Evolutionary conservation across 2,329 filamentous ascomycete species (phyloP).

Genomic region (Trichoderma sp.): DNA sequence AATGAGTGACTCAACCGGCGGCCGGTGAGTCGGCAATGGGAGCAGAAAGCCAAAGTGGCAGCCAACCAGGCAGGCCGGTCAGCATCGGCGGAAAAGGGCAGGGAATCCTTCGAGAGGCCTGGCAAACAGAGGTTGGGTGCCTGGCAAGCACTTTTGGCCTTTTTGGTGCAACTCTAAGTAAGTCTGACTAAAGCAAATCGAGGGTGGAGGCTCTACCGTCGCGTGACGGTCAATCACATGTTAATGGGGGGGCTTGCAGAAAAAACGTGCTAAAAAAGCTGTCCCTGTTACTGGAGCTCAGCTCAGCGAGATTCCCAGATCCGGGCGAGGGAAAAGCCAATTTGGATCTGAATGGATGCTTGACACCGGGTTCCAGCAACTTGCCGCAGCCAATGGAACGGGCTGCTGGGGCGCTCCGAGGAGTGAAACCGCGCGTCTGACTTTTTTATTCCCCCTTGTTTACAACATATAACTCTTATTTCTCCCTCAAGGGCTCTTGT

Average conservation of each 20-base stretch:
- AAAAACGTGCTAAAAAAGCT: neutral
- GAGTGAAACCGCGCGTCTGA: neutral
- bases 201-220: constrained; percentile 9
- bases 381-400: constrained; percentile 12
- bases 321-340: neutral
- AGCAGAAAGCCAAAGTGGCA: constrained; percentile 4
- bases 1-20: constrained; percentile 11
- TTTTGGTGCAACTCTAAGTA: neutral
- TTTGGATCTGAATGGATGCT: neutral
- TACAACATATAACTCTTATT: neutral
- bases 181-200: neutral
- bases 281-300: neutral
- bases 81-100: constrained; percentile 9
- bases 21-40: constrained; percentile 10
- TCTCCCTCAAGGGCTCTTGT: neutral
- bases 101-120: neutral
- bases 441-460: neutral
- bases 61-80: constrained; percentile 14
- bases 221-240: constrained; percentile 19
- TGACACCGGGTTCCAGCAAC: constrained; percentile 2
- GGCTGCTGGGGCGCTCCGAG: neutral
- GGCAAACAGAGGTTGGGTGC: neutral
- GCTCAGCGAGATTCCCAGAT: neutral
- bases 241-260: neutral
- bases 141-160: neutral